Conservation (phyloP, 257 asterid species). For the Nicotiana noctiflora region DNA sequence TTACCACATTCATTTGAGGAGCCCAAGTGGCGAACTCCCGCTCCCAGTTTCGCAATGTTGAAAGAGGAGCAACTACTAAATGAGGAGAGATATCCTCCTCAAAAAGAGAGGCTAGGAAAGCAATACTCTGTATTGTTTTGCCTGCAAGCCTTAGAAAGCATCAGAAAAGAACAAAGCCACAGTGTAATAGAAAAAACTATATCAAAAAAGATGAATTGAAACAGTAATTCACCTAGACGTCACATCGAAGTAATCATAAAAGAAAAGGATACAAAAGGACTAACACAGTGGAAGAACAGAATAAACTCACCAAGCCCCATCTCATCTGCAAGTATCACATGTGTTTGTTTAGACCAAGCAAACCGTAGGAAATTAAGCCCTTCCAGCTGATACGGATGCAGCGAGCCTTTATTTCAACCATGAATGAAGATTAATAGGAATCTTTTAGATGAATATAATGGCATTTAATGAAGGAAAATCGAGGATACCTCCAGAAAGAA, state of each 20-base stretch:
- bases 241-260: neutral
- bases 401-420: constrained; percentile 47
- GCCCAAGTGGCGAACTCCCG: constrained; percentile 99
- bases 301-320: constrained; percentile 91
- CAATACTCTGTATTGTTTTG: constrained; percentile 95
- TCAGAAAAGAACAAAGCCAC: constrained; percentile 4
- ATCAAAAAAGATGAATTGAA: neutral
- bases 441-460: neutral
- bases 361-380: constrained; percentile 93
- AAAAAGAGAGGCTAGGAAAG: constrained; percentile 84
- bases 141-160: constrained; percentile 45
- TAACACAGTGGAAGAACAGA: constrained; percentile 6
- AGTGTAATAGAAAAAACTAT: neutral
- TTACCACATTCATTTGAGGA: constrained; percentile 96
- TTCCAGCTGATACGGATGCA: constrained; percentile 98
- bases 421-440: neutral
- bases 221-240: neutral
- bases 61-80: constrained; percentile 95
- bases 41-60: constrained; percentile 97
- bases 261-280: constrained; percentile 2
- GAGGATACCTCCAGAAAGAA: constrained; percentile 77
- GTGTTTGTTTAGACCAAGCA: constrained; percentile 93
- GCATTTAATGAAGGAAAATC: neutral
- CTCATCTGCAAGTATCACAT: constrained; percentile 97
- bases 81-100: constrained; percentile 75